Percentiles rank a stretch among this genome's conserved stretches.
These are phyloP conservation scores for Tetrapisispora phaffii DNA, from an alignment of 805 yeast genomes.

Conservation along the genomic window DNA sequence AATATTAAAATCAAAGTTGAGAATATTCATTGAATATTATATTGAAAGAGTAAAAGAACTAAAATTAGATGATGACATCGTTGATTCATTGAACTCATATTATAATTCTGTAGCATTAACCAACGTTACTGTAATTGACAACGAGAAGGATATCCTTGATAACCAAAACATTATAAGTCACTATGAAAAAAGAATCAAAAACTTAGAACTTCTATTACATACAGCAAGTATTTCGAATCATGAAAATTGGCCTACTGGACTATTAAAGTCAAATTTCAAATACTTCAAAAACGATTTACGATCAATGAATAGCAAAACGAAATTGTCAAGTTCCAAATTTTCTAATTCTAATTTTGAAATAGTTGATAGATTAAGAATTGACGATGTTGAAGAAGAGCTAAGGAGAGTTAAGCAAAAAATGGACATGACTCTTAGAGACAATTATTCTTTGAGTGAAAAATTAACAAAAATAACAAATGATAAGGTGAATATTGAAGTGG, in stretches of 20 bases:
- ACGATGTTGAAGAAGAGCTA: conserved; percentile 3
- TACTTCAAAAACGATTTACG: neutral
- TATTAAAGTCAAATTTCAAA: conserved; percentile 16
- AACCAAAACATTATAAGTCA: neutral
- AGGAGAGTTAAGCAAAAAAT: conserved; percentile 6
- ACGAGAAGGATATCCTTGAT: too few species aligned
- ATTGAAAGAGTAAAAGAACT: conserved; percentile 28
- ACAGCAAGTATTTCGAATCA: conserved; percentile 56
- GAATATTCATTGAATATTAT: conserved; percentile 30
- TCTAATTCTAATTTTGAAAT: neutral
- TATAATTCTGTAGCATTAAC: conserved; percentile 22
- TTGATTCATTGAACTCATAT: conserved; percentile 27
- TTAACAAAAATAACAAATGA: conserved; percentile 2
- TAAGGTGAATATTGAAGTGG: conserved; percentile 17
- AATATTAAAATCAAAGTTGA: conserved; percentile 4
- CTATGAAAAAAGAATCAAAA: conserved; percentile 61
- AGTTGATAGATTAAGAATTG: neutral
- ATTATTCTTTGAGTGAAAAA: neutral
- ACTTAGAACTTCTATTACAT: conserved; percentile 67
- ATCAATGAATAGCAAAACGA: conserved; percentile 1
- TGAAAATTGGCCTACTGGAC: conserved; percentile 37
- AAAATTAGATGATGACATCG: conserved; percentile 26
- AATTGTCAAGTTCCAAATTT: neutral
- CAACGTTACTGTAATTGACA: neutral
- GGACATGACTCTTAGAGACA: conserved; percentile 1